A percentile compares a stretch with the other conserved stretches of the same genome.
Conservation (phyloP, 2,329 filamentous ascomycete species). For the Penicillium nordicum region DNA sequence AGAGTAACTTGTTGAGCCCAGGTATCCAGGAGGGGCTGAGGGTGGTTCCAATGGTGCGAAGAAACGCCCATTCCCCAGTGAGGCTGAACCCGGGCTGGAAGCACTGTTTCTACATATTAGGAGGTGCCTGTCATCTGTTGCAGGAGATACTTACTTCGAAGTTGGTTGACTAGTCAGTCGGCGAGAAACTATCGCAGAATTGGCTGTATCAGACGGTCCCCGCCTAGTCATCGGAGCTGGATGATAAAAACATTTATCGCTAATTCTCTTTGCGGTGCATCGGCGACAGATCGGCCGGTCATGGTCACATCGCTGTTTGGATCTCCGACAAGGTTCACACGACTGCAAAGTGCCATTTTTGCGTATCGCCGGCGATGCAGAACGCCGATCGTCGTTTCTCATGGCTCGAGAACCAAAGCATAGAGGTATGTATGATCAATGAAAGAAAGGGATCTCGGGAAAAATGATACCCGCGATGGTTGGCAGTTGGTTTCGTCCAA, state of each 20-base stretch:
- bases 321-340: constrained; percentile 39
- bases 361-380: constrained; percentile 29
- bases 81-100: constrained; percentile 25
- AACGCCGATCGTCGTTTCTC: constrained; percentile 20
- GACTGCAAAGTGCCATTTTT: constrained; percentile 38
- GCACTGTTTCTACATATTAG: constrained; percentile 15
- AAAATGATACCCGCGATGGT: background rate
- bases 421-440: background rate
- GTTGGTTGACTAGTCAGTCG: constrained; percentile 20
- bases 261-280: constrained; percentile 31
- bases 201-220: constrained; percentile 12
- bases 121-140: background rate
- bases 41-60: constrained; percentile 24
- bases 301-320: constrained; percentile 39
- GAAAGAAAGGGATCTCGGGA: background rate
- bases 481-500: background rate
- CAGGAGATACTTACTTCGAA: constrained; percentile 21
- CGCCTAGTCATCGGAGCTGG: constrained; percentile 39
- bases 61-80: constrained; percentile 18
- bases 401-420: constrained; percentile 7
- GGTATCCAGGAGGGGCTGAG: constrained; percentile 31
- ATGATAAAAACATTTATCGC: constrained; percentile 36
- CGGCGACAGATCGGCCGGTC: constrained; percentile 33
- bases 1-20: constrained; percentile 36
- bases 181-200: constrained; percentile 9